Evolutionary conservation across 495 filamentous ascomycete genomes (phyloP).

Genomic region (Glutinoglossum americanum): DNA sequence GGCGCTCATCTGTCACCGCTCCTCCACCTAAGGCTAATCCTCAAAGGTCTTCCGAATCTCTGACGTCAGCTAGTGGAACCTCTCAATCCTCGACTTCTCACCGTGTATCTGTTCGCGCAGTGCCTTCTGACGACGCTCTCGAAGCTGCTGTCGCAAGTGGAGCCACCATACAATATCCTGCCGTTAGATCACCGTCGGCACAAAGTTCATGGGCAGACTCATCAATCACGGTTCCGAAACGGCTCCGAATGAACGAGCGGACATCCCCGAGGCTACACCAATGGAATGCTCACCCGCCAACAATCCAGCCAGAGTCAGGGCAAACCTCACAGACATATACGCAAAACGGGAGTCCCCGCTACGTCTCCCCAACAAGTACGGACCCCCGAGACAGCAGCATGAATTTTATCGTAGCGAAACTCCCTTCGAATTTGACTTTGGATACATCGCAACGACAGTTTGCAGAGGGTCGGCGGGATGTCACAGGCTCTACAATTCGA

Average conservation of each 20-base stretch:
- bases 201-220: slow-evolving; percentile 2
- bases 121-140: slow-evolving; percentile 12
- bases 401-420: neutral
- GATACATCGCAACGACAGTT: neutral
- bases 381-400: neutral
- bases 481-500: slow-evolving; percentile 24
- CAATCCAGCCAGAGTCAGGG: neutral
- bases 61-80: neutral
- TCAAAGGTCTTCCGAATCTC: slow-evolving; percentile 13
- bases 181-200: neutral
- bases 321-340: neutral
- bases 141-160: slow-evolving; percentile 11
- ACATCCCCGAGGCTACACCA: neutral
- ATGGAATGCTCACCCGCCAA: neutral
- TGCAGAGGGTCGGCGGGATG: slow-evolving; percentile 9
- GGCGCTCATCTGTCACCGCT: neutral
- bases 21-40: slow-evolving; percentile 6
- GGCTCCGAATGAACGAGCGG: neutral
- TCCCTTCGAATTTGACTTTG: neutral
- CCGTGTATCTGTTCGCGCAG: slow-evolving; percentile 6
- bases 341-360: neutral
- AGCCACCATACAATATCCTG: slow-evolving; percentile 4
- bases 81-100: neutral
- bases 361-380: neutral
- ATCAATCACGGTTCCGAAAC: slow-evolving; percentile 3